Evolutionary conservation across 306 rosid genomes (phyloP).

Genomic region (Sicyos edulis): DNA sequence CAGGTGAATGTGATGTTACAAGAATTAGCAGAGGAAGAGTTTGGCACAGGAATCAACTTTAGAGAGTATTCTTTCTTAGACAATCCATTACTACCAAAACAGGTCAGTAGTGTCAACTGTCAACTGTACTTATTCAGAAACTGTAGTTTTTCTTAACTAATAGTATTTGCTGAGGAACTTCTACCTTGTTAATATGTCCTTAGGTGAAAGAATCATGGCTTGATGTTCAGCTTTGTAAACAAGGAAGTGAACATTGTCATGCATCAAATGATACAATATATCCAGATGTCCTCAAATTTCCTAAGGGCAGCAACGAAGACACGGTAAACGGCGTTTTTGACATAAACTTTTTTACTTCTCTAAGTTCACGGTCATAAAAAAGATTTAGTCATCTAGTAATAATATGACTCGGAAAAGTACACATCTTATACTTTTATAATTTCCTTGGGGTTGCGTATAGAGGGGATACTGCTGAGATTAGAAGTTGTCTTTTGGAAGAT

Average conservation of each 20-base stretch:
- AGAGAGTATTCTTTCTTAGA: slow-evolving; percentile 90
- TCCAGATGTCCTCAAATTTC: slow-evolving; percentile 61
- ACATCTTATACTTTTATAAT: not conserved
- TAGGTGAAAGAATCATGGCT: slow-evolving; percentile 90
- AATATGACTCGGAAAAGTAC: not conserved
- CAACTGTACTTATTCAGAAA: not conserved
- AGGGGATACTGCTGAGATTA: not conserved
- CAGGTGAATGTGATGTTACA: slow-evolving; percentile 79
- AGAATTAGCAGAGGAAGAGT: slow-evolving; percentile 68
- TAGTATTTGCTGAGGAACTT: slow-evolving; percentile 4
- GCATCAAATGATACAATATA: slow-evolving; percentile 45
- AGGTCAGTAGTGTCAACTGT: slow-evolving; percentile 37
- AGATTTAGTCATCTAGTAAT: too few species aligned
- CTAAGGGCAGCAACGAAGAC: slow-evolving; percentile 85
- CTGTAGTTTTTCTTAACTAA: not conserved
- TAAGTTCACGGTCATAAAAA: not conserved
- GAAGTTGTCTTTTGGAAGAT: not conserved
- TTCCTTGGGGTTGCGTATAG: not conserved
- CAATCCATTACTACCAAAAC: slow-evolving; percentile 66
- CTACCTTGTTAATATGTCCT: slow-evolving; percentile 19
- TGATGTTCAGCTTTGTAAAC: slow-evolving; percentile 78
- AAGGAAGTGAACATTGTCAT: slow-evolving; percentile 46
- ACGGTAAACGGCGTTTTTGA: slow-evolving; percentile 40
- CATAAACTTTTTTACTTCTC: not conserved
- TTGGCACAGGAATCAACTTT: slow-evolving; percentile 62